These are phyloP conservation scores for Theileria equi DNA, from an alignment of 169 alveolate species.

Conservation along the genomic window DNA sequence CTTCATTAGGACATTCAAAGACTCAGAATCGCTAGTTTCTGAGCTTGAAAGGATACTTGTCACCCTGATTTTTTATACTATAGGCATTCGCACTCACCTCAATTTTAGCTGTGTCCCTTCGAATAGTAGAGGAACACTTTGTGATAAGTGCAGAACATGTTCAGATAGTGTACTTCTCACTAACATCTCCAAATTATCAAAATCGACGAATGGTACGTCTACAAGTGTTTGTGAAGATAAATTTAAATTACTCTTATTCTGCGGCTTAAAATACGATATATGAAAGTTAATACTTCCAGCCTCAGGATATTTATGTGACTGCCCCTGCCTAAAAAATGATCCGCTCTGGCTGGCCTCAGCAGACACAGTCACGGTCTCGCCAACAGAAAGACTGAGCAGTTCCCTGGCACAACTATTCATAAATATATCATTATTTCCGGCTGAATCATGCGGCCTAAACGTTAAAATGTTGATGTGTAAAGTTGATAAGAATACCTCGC, in stretches of 20 bases:
- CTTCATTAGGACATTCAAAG: constrained; percentile 44
- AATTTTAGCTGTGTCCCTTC: constrained; percentile 25
- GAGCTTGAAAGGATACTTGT: constrained; percentile 7
- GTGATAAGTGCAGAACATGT: constrained; percentile 59
- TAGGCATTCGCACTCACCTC: constrained; percentile 17
- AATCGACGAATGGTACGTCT: constrained; percentile 35
- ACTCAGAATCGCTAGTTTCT: not conserved
- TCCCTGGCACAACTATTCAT: constrained; percentile 61
- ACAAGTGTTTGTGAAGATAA: not conserved
- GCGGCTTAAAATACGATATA: constrained; percentile 54
- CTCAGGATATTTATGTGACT: constrained; percentile 11
- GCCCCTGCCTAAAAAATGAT: not conserved
- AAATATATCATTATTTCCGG: constrained; percentile 45
- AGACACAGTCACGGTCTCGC: constrained; percentile 57
- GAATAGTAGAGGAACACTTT: constrained; percentile 29
- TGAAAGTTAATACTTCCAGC: constrained; percentile 53
- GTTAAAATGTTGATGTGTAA: not conserved
- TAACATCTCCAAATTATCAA: constrained; percentile 32
- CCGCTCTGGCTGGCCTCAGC: constrained; percentile 12
- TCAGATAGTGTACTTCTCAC: constrained; percentile 22
- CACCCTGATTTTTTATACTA: constrained; percentile 13
- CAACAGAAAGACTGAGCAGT: constrained; percentile 42
- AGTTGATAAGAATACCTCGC: constrained; percentile 26
- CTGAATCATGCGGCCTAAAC: constrained; percentile 37
- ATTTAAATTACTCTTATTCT: constrained; percentile 28